Conservation (phyloP, 176 grass and related monocot species). For the Carex scoparia region DNA sequence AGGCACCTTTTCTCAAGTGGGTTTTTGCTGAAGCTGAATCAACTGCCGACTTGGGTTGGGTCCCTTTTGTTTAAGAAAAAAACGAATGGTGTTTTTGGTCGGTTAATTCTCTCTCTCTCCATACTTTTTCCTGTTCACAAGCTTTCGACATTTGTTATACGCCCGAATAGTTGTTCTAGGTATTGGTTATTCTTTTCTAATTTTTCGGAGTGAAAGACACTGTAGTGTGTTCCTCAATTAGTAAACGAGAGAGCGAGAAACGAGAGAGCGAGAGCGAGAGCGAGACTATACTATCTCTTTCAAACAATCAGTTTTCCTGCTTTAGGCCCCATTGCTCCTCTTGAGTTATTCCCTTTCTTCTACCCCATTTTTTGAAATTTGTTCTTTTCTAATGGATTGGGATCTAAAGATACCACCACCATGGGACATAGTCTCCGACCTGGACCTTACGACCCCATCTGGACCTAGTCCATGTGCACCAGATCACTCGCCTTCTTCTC, state of each 20-base stretch:
- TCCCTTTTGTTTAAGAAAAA: background rate
- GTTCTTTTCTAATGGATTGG: conserved; percentile 68
- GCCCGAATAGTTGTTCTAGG: background rate
- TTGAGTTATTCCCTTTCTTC: background rate
- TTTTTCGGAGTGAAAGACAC: background rate
- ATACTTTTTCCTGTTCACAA: conserved; percentile 3
- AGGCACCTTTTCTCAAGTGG: conserved; percentile 4
- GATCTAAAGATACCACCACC: conserved; percentile 73
- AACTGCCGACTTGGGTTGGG: background rate
- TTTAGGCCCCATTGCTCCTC: background rate
- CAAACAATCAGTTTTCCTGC: background rate
- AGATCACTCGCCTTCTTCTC: conserved; percentile 17
- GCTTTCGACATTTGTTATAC: background rate
- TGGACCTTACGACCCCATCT: background rate
- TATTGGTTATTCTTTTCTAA: background rate
- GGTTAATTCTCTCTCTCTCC: background rate
- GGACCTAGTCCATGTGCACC: conserved; percentile 28
- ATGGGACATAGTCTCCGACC: conserved; percentile 51
- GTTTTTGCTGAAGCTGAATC: conserved; percentile 9
- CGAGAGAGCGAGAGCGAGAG: background rate
- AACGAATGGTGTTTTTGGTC: background rate
- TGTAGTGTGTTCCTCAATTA: background rate
- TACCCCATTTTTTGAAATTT: background rate
- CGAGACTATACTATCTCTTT: background rate
- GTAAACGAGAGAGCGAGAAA: background rate